Evolutionary conservation across 257 asterid species (phyloP), one percentile per base, ranked within the genome.

Genomic region (Petunia secreta): DNA sequence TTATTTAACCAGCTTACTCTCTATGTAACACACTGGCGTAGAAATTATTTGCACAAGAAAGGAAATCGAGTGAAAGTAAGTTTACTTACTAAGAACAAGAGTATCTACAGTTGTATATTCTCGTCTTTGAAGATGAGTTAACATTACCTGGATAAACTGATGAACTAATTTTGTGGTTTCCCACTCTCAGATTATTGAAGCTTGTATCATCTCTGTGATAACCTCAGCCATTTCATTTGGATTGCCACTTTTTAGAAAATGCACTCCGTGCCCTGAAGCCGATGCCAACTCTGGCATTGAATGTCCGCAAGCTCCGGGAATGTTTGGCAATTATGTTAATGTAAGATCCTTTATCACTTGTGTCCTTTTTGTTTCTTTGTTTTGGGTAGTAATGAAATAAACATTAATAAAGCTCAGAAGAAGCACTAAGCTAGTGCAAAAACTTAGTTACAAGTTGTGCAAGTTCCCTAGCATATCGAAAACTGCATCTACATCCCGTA

Each of bases 291-390:
- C 98, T 79, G 93, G 98, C 81, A 89, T 96, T 82, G 99, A 96
- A 87, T 96, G 99, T 85, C 99, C 99, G 15, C 97, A 94, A 38
- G 95, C 97, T 50, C 98, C 98, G 37, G 99, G 99, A 81, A 96
- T 94, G 98, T 92, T 92, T 75, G 99, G 99, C 64, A 96, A 96
- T 80, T 96, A 96, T 81, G 99, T 96, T 75, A 96, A 96, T 82
- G 99, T 96, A 91, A 87, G 94, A 71, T 86, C 65, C 78, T 79
- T 57, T 50, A 10, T 68, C 39, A 44, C 58, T 16, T 69, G 4
- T 44, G 3, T 4, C 41, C 25, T 25, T 25, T 25, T 25, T 25
- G 25, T 25, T 25, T 25, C 25, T 25, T 25, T 25, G 25, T 25
- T 25, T 25, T 25, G 25, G 25, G 25, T 25, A 25, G 25, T 25